Conservation (phyloP, 345 rosid species). For the Salix exigua region DNA sequence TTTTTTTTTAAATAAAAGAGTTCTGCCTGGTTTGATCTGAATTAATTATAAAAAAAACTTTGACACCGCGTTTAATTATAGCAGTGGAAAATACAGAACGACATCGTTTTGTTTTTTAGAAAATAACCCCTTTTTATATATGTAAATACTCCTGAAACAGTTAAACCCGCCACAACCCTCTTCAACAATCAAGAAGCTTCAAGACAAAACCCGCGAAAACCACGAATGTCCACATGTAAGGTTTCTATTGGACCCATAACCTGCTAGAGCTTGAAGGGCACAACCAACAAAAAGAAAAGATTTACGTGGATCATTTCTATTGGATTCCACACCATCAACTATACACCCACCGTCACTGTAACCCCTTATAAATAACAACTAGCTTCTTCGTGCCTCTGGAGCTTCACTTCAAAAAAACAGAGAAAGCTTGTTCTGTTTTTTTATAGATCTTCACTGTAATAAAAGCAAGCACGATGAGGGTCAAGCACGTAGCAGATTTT, state of each 20-base stretch:
- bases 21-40: too few species aligned
- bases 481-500: slow-evolving; percentile 15
- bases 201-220: slow-evolving; percentile 1
- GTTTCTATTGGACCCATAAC: too few species aligned
- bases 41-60: too few species aligned
- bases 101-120: background rate
- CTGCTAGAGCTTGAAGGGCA: too few species aligned
- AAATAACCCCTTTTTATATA: too few species aligned
- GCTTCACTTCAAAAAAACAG: background rate
- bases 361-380: slow-evolving; percentile 3
- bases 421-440: background rate
- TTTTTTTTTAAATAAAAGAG: too few species aligned
- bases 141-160: background rate
- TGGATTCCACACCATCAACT: slow-evolving; percentile 23
- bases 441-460: background rate
- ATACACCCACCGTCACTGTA: background rate
- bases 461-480: slow-evolving; percentile 10
- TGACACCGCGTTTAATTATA: too few species aligned
- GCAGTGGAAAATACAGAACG: too few species aligned
- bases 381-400: background rate
- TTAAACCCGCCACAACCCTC: background rate
- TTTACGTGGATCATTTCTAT: slow-evolving; percentile 17
- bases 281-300: too few species aligned
- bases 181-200: slow-evolving; percentile 15
- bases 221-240: too few species aligned